Conservation (phyloP, 2,329 filamentous ascomycete species). For the Anthostomella pinea region DNA sequence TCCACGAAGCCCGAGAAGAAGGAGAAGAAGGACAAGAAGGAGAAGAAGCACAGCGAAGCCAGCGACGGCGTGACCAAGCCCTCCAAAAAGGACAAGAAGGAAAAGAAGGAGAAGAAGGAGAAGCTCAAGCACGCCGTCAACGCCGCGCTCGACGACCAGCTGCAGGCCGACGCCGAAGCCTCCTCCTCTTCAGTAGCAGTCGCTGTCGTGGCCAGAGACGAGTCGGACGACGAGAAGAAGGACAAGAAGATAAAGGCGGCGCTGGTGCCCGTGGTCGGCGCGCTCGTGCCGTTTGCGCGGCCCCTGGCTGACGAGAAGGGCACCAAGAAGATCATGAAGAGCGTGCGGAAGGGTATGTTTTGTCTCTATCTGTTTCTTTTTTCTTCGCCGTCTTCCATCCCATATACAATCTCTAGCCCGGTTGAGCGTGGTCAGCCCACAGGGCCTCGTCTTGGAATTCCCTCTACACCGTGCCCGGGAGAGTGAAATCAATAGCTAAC, state of each 20-base stretch:
- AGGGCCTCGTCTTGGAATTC: no score
- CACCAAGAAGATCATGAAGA: constrained; percentile 60
- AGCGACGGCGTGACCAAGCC: constrained; percentile 52
- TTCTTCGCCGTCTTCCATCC: constrained; percentile 4
- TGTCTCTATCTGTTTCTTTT: constrained; percentile 6
- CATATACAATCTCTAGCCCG: background rate
- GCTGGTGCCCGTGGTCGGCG: constrained; percentile 48
- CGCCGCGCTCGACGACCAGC: constrained; percentile 62
- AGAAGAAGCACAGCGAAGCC: constrained; percentile 52
- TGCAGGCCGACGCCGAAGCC: constrained; percentile 54
- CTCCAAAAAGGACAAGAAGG: constrained; percentile 65
- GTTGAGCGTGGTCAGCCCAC: no score
- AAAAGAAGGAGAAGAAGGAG: constrained; percentile 66
- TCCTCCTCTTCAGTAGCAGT: no score
- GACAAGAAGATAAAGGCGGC: constrained; percentile 44
- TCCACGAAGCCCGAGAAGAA: constrained; percentile 36
- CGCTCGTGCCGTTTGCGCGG: constrained; percentile 79
- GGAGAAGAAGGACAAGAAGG: constrained; percentile 58
- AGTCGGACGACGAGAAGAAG: constrained; percentile 45
- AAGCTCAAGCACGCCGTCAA: constrained; percentile 61
- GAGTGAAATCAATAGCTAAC: constrained; percentile 21
- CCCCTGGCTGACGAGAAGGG: constrained; percentile 78
- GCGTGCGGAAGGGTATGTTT: constrained; percentile 52
- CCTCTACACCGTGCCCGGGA: no score
- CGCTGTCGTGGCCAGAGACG: no score